Evolutionary conservation across 805 yeast genomes (phyloP), one percentile per base, ranked within the genome.

Genomic region (Cyberlindnera amylophila): DNA sequence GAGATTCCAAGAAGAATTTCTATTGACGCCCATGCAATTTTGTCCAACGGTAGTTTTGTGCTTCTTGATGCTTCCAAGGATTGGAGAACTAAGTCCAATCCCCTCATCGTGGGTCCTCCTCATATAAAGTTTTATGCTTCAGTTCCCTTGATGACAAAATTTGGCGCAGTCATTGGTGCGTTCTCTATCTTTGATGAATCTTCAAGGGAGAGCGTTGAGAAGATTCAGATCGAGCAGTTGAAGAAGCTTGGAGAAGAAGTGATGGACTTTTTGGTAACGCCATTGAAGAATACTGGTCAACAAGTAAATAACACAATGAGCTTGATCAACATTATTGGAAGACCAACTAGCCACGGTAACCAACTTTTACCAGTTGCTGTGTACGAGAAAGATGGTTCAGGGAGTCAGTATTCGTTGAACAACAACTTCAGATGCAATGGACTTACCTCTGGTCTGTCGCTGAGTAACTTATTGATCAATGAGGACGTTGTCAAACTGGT

Each of bases 31-130:
- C 91, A 85, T 62, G 69, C 88, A 0, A 69, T 85, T 2, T 61
- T 85, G 28, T 81, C 89, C 0, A 59, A 66, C 6, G 79, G 70
- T 2, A 69, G 71, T 46, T 74, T 85, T 41, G 64, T 78, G 4
- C 50, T 85, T 7, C 56, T 70, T 5, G 86, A 84, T 57, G 80
- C 89, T 3, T 59, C 77, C 5, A 63, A 64, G 28, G 95, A 85
- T 55, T 85, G 95, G 93, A 67, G 95, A 57, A 73, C 81, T 4
- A 53, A 62, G 14, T 63, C 66, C 32, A 81, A 78, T 52, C 91
- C 91, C 0, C 65, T 82, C 36, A 86, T 85, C 1, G 73, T 69
- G 16, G 80, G 81, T 0, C 65, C 70, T 0, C 89, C 91, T 0
- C 62, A 64, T 44, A 74, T 84, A 39, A 68, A 62, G 42, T 81